These are phyloP conservation scores for Phylloboletellus chloephorus DNA, from an alignment of 1,284 basidiomycete genomes.

Conservation along the genomic window DNA sequence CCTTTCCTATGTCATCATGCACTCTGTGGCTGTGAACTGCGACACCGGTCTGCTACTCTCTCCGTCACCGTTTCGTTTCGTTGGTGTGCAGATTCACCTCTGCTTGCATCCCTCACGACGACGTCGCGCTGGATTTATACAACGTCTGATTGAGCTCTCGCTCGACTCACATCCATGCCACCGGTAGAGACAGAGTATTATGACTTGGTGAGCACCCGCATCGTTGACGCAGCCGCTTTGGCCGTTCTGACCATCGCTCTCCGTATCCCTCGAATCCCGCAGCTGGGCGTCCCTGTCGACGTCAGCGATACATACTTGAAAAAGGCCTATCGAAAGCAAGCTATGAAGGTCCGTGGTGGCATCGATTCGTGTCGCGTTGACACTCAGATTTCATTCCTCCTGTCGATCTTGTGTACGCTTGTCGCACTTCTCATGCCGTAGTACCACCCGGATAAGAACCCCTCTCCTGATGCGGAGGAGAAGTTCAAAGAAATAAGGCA, in stretches of 20 bases:
- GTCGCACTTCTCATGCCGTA: conserved; percentile 28
- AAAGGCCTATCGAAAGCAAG: conserved; percentile 93
- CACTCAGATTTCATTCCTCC: background rate
- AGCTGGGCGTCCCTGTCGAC: conserved; percentile 48
- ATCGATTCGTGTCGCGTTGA: background rate
- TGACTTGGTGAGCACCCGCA: conserved; percentile 45
- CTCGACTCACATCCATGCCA: conserved; percentile 36
- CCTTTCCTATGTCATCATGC: conserved; percentile 18
- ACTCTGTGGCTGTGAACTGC: conserved; percentile 24
- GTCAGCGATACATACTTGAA: conserved; percentile 76
- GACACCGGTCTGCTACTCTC: background rate
- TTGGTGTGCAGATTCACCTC: conserved; percentile 1
- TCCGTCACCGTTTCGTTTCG: conserved; percentile 8
- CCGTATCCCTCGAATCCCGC: conserved; percentile 1
- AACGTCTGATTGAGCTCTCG: background rate
- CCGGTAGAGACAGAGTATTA: conserved; percentile 66
- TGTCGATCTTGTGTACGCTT: background rate
- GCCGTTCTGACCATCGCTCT: conserved; percentile 4
- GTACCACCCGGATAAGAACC: conserved; percentile 95
- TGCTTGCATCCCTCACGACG: conserved; percentile 2
- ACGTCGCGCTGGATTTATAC: conserved; percentile 9
- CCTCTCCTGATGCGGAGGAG: conserved; percentile 79
- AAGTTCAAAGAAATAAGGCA: conserved; percentile 93
- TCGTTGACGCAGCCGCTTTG: background rate
- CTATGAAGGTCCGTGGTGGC: conserved; percentile 71